Evolutionary conservation across 2,329 filamentous ascomycete species (phyloP), one percentile per base, ranked within the genome.

Genomic region (Peltaster fructicola): DNA sequence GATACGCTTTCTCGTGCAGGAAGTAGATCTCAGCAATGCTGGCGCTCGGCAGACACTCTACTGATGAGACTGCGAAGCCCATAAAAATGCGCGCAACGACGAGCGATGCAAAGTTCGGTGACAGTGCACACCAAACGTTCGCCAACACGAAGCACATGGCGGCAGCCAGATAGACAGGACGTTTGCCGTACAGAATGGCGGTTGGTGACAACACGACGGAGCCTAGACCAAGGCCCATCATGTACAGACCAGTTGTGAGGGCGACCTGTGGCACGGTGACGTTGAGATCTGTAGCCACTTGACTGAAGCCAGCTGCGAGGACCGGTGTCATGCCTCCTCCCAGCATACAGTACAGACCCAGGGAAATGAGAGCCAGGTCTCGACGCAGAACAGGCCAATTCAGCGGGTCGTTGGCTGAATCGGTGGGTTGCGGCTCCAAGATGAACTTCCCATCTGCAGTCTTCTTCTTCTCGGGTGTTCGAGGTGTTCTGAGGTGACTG

Each of bases 21-120:
- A 92, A 93, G 57, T 84, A 95, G 31, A 95, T 93, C 50, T 95
- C 85, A 3, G 84, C 82, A 41, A 95, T 85, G 0, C 82, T 92
- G 9, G 85, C 84, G 4, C 81, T 91, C 0, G 85, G 85, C 15
- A 95, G 62, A 43, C 82, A 91, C 49, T 95, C 85, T 6, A 92
- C 80, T 0, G 82, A 81, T 36, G 79, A 88, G 23, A 93, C 73
- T 1, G 82, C 75, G 7, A 93, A 60, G 3, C 85, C 88, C 49
- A 90, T 80, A 32, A 93, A 75, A 23, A 95, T 71, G 26, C 85
- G 67, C 14, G 81, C 85, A 6, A 82, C 50, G 5, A 91, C 59
- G 17, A 95, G 61, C 7, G 81, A 91, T 2, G 63, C 50, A 44
- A 85, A 93, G 39, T 61, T 80, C 1, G 76, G 78, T 3, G 82